Conservation (phyloP, 2,329 filamentous ascomycete genomes). For the Botrytis fragariae region DNA sequence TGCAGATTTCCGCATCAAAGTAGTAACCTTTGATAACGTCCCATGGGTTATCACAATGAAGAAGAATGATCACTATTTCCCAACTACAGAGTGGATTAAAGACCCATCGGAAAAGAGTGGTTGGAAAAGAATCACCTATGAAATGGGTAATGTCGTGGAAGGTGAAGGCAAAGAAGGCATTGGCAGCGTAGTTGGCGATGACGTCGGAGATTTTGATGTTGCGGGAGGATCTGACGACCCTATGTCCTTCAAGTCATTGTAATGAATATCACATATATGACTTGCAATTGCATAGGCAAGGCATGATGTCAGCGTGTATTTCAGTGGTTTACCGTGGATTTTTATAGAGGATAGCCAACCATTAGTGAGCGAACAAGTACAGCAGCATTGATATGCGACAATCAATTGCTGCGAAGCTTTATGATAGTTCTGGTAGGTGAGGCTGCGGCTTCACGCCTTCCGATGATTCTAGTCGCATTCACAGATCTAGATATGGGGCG, state of each 20-base stretch:
- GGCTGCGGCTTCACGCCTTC: not conserved
- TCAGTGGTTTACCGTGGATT: not conserved
- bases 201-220: constrained; percentile 33
- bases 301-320: not conserved
- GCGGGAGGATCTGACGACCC: constrained; percentile 20
- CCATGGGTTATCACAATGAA: constrained; percentile 99
- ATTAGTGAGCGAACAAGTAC: not conserved
- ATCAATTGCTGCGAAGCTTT: not conserved
- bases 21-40: constrained; percentile 98
- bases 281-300: not conserved
- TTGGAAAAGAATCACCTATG: constrained; percentile 63
- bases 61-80: constrained; percentile 97
- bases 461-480: not conserved
- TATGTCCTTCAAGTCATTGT: not conserved
- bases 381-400: not conserved
- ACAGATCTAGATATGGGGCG: not conserved
- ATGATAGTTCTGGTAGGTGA: not conserved
- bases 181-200: constrained; percentile 30
- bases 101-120: constrained; percentile 57
- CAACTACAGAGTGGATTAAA: constrained; percentile 68
- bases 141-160: constrained; percentile 51
- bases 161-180: constrained; percentile 49
- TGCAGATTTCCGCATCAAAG: constrained; percentile 85
- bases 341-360: not conserved
- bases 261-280: not conserved